phyloP scores from a whole-genome alignment of 495 filamentous ascomycete species.

The Extremus antarcticus region DNA sequence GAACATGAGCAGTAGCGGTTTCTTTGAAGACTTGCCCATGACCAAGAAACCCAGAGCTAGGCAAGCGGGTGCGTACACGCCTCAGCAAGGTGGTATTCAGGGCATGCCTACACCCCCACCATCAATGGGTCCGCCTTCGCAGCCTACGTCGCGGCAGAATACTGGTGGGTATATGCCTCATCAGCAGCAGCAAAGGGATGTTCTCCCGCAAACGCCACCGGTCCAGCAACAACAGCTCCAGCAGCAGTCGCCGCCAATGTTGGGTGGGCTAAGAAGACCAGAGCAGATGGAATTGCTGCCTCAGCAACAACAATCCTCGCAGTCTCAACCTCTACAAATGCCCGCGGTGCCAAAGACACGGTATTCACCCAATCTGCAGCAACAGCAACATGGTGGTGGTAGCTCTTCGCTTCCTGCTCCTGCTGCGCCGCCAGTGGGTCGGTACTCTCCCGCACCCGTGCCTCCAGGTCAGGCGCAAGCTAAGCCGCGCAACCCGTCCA shows the following conservation, averaged over 20 bases:
- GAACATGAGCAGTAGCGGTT: constrained; percentile 40
- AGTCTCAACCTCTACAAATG: constrained; percentile 21
- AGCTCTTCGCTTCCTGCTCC: background rate
- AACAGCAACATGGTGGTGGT: background rate
- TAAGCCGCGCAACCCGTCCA: constrained; percentile 15
- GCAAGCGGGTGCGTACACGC: constrained; percentile 45
- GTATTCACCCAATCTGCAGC: background rate
- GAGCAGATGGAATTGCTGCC: constrained; percentile 38
- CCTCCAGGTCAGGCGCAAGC: background rate
- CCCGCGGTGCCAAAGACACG: background rate
- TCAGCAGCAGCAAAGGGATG: constrained; percentile 2
- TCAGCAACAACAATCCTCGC: constrained; percentile 40
- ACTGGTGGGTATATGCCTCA: background rate
- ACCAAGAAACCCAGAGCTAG: constrained; percentile 41
- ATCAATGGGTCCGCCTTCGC: constrained; percentile 18
- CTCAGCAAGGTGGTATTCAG: constrained; percentile 22
- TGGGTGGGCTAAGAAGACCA: constrained; percentile 31
- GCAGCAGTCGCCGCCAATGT: constrained; percentile 1
- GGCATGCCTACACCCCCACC: constrained; percentile 17
- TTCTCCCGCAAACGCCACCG: background rate
- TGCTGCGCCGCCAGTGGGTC: constrained; percentile 19
- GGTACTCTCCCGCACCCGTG: constrained; percentile 21
- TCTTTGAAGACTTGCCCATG: constrained; percentile 83
- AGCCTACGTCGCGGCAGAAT: background rate
- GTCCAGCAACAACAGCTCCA: background rate